A percentile compares a stretch with the other conserved stretches of the same genome.
phyloP scores from a whole-genome alignment of 1,284 basidiomycete genomes.

The Sanghuangporus baumii region DNA sequence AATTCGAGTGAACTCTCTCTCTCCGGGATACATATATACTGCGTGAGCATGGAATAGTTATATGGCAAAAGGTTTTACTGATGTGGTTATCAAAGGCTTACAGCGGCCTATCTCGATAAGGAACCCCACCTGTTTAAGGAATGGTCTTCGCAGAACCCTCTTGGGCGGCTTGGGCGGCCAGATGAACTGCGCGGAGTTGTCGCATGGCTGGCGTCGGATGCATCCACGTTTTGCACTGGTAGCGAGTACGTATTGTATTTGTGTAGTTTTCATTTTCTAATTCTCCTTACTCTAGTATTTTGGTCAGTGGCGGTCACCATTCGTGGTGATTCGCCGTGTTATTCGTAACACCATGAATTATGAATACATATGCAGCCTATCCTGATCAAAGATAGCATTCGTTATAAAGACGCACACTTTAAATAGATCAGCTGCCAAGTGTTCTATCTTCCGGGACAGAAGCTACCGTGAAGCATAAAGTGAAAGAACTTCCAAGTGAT shows the following conservation, averaged over 20 bases:
- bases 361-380: no score
- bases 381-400: no score
- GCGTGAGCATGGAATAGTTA: conserved; percentile 37
- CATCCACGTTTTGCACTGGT: conserved; percentile 70
- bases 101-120: conserved; percentile 66
- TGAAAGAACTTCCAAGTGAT: no score
- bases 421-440: no score
- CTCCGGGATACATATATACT: conserved; percentile 73
- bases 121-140: conserved; percentile 63
- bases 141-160: conserved; percentile 70
- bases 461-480: no score
- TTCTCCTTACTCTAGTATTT: conserved; percentile 40
- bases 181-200: conserved; percentile 77
- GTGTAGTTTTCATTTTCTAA: conserved; percentile 8
- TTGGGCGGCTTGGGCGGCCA: conserved; percentile 68
- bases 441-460: no score
- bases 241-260: conserved; percentile 52
- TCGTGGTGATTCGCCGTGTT: conserved; percentile 46
- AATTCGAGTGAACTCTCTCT: conserved; percentile 75
- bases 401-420: no score
- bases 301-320: conserved; percentile 67
- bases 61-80: neutral
- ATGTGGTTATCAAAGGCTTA: conserved; percentile 41
- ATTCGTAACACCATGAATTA: no score
- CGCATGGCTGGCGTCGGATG: conserved; percentile 73